Evolutionary conservation across 495 filamentous ascomycete genomes (phyloP).

Genomic region (Cladorrhinum samala): DNA sequence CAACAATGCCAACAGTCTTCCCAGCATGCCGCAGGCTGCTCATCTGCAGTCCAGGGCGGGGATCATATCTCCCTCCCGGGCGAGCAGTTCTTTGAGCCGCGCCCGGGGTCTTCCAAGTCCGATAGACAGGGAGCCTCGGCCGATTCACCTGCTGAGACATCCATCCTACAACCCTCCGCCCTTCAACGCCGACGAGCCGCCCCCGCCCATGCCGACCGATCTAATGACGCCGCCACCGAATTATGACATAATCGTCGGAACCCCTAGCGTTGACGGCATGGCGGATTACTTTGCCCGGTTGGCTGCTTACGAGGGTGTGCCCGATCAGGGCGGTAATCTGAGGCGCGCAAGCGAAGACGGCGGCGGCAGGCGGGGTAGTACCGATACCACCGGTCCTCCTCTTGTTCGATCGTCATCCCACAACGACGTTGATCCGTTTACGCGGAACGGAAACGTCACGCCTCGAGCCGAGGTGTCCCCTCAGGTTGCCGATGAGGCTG

Average conservation of each 20-base stretch:
- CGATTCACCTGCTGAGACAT: constrained; percentile 82
- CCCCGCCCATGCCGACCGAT: constrained; percentile 42
- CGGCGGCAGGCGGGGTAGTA: constrained; percentile 4
- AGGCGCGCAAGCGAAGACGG: background rate
- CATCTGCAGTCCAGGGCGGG: constrained; percentile 20
- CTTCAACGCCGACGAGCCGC: constrained; percentile 83
- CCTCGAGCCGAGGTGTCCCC: background rate
- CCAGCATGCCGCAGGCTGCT: constrained; percentile 23
- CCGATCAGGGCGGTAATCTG: constrained; percentile 25
- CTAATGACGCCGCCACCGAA: constrained; percentile 80
- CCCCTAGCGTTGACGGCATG: constrained; percentile 70
- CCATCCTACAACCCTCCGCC: constrained; percentile 88
- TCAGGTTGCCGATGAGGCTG: background rate
- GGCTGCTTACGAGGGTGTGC: constrained; percentile 39
- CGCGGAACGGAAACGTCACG: background rate
- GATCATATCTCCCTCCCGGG: background rate
- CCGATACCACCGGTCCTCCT: constrained; percentile 3
- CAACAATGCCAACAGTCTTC: constrained; percentile 12
- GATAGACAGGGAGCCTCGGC: constrained; percentile 39
- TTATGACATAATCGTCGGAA: constrained; percentile 78
- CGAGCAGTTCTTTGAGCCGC: constrained; percentile 4
- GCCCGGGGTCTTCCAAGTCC: constrained; percentile 11
- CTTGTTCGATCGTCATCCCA: background rate
- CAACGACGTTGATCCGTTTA: constrained; percentile 7
- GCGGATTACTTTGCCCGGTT: constrained; percentile 81